Base-by-base conservation (phyloP, 257 asterid genomes). In the Rauvolfia tetraphylla region DNA sequence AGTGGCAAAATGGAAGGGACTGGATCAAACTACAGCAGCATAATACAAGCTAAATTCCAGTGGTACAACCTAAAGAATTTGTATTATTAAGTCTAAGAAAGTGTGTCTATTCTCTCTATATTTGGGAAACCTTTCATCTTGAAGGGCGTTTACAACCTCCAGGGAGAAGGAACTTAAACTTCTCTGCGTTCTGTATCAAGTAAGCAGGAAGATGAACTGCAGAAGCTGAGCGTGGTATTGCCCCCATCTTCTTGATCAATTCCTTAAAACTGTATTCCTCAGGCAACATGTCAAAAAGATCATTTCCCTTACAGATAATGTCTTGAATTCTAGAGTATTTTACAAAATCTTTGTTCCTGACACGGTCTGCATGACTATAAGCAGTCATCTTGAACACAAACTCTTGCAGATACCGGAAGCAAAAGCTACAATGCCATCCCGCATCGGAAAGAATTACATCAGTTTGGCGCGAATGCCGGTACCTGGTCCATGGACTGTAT, bases 381-480 rank as follows among this genome's bases (percentile, higher is more conserved):
- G 93, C 93, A 7, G 86, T 88, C 93, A 90, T 90, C 76, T 90
- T 90, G 75, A 90, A 87, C 13, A 78, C 93, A 71, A 90, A 90
- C 20, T 90, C 96, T 15, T 57, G 79, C 72, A 90, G 81, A 75
- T 79, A 36, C 41, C 89, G 81, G 66, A 90, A 90, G 82, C 98
- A 95, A 77, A 94, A 90, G 93, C 97, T 92, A 76, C 97, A 92
- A 59, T 94, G 97, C 97, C 98, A 95, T 1, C 98, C 99, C 4
- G 98, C 89, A 81, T 95, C 98, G 0, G 98, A 88, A 20, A 91
- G 89, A 69, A 92, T 87, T 29, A 78, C 4, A 72, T 91, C 88
- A 1, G 92, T 76, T 73, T 87, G 96, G 27, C 96, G 89, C 0
- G 96, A 89, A 81, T 95, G 98, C 6, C 90, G 82, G 29, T 95